Evolutionary conservation across 106 monocot genomes (phyloP), one percentile per base, ranked within the genome.

Genomic region (Narthecium ossifragum): DNA sequence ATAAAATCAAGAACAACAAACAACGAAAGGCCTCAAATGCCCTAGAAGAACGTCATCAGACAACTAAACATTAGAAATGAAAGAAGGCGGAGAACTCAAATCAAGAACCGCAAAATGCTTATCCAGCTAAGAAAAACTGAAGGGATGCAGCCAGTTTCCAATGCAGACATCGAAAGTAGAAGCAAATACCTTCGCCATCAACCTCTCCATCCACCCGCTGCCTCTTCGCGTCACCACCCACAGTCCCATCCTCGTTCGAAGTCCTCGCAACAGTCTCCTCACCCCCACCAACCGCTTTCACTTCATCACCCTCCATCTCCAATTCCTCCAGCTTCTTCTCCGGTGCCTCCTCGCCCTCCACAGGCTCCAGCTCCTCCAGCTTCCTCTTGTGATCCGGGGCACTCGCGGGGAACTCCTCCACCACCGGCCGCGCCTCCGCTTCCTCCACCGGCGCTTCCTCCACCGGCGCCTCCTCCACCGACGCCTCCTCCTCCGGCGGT

Each of bases 321-420:
- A 31, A 40, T 2, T 22, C 49, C 40, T 58, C 40, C 58, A 20
- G 27, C 64, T 29, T 46, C 60, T 66, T 66, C 11, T 22, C 26
- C 7, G 69, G 59, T 8, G 64, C 37, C 46, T 52, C 51, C 9
- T 51, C 56, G 4, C 62, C 67, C 34, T 20, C 66, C 17, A 29
- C 40, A 20, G 54, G 65, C 32, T 52, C 53, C 0, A 66, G 32
- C 33, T 73, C 66, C 17, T 62, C 62, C 22, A 67, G 63, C 62
- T 78, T 78, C 56, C 78, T 55, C 67, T 78, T 78, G 57, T 62
- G 54, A 43, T 69, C 75, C n/a, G 30, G 3, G 8, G 26, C 68
- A 6, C 2, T 37, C 4, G 20, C 24, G 17, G 25, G 20, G 46
- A 7, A 31, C 8, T 33, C 39, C 29, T 54, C 31, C 17, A 31